Percentiles rank a stretch among this genome's conserved stretches.
These are phyloP conservation scores for Lecanosticta acicola DNA, from an alignment of 2,329 filamentous ascomycete species.

Conservation along the genomic window DNA sequence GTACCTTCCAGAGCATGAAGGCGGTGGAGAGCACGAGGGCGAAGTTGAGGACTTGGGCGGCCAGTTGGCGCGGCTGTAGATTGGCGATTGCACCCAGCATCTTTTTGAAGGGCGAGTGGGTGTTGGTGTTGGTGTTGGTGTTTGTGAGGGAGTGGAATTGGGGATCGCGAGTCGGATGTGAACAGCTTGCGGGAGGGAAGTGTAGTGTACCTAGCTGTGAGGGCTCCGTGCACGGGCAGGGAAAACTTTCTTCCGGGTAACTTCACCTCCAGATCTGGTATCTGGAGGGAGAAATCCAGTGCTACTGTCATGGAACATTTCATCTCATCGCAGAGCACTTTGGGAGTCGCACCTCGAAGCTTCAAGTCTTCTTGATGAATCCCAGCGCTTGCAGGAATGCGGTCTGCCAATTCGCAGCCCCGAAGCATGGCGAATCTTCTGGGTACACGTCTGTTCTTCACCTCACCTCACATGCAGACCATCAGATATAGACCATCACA, in stretches of 20 bases:
- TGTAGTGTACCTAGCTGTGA: background rate
- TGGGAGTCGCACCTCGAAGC: too few relatives aligned
- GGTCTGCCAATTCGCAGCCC: too few relatives aligned
- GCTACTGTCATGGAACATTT: background rate
- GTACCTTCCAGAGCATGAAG: slow-evolving; percentile 79
- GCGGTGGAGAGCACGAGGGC: slow-evolving; percentile 83
- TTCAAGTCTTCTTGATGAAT: too few relatives aligned
- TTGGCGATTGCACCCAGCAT: slow-evolving; percentile 64
- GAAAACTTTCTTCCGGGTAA: background rate
- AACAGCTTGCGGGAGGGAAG: background rate
- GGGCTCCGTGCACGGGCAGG: too few relatives aligned
- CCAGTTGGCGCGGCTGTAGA: slow-evolving; percentile 71
- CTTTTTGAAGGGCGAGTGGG: slow-evolving; percentile 20
- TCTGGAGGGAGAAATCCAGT: background rate
- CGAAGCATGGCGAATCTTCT: too few relatives aligned
- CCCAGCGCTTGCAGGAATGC: too few relatives aligned
- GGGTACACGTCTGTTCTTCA: too few relatives aligned
- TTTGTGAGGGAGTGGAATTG: background rate
- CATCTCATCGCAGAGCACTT: too few relatives aligned
- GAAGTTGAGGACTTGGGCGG: slow-evolving; percentile 82
- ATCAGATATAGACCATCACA: too few relatives aligned
- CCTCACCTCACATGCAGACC: too few relatives aligned
- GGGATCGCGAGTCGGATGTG: too few relatives aligned
- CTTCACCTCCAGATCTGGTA: background rate
- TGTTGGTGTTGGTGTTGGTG: background rate